These are phyloP conservation scores for Lantana camara DNA, from an alignment of 257 asterid genomes.

Conservation along the genomic window DNA sequence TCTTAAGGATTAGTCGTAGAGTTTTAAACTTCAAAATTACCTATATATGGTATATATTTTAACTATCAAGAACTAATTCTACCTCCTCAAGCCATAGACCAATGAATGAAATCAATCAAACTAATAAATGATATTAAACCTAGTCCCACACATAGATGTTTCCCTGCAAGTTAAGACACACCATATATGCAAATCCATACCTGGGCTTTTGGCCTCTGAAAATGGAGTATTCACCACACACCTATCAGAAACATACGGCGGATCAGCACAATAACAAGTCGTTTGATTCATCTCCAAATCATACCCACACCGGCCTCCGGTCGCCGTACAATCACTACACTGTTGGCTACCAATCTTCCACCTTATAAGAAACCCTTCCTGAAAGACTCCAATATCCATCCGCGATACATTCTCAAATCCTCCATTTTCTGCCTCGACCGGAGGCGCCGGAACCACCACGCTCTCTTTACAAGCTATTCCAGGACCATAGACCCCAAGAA, in stretches of 20 bases:
- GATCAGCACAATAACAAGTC: slow-evolving; percentile 54
- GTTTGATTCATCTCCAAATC: slow-evolving; percentile 32
- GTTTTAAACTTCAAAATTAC: too few relatives aligned
- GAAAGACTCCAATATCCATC: neutral
- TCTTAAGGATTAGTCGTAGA: too few relatives aligned
- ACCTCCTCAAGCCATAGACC: too few relatives aligned
- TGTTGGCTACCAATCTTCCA: slow-evolving; percentile 46
- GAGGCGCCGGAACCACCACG: slow-evolving; percentile 50
- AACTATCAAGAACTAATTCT: too few relatives aligned
- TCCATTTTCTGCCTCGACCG: neutral
- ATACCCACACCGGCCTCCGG: slow-evolving; percentile 62
- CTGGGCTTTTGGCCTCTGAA: slow-evolving; percentile 9
- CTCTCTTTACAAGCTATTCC: slow-evolving; percentile 39
- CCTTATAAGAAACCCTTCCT: slow-evolving; percentile 49
- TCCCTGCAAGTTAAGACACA: too few relatives aligned
- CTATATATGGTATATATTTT: too few relatives aligned
- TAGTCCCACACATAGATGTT: too few relatives aligned
- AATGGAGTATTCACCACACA: slow-evolving; percentile 30
- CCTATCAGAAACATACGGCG: slow-evolving; percentile 35
- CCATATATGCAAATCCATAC: neutral
- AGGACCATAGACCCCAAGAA: slow-evolving; percentile 46
- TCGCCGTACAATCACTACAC: slow-evolving; percentile 48
- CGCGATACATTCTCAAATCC: slow-evolving; percentile 22
- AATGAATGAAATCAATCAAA: too few relatives aligned
- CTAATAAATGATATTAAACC: too few relatives aligned